Base-by-base conservation (phyloP, 2,329 filamentous ascomycete species). In the Escovopsis sp. region DNA sequence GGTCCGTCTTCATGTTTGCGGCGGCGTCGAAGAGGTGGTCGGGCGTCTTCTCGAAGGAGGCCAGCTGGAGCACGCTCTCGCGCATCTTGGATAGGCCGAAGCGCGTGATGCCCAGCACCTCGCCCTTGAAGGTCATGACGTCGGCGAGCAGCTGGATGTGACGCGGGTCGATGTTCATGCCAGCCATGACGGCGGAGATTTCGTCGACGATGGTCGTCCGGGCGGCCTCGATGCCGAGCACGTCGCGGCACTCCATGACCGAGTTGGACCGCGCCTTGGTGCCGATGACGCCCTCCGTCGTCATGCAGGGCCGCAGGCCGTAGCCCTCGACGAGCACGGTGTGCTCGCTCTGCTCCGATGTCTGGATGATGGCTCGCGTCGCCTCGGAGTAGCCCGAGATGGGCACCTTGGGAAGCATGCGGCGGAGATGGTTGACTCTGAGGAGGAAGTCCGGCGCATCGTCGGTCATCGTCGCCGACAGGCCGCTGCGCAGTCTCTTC, bases 101-200 rank as follows among this genome's bases (percentile, higher is more conserved):
- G 23, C 90, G 79, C 3, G 90, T 98, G 53, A 98, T 98, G 35
- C 90, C 90, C 14, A 94, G 70, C 0, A 98, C 83, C 47, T 96
- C 88, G 34, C 90, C 90, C 63, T 94, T 96, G 69, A 88, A 96
- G 1, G 90, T 96, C 90, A 98, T 98, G 36, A 94, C 87, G 51
- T 98, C 90, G 10, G 90, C 88, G 2, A 98, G 73, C 14, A 98
- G 71, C 55, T 94, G 81, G 86, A 98, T 96, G 62, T 98, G 90
- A 37, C 90, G 82, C 31, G 87, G 88, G 58, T 98, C 90, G 49
- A 98, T 96, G 56, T 75, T 77, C 86, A 98, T 94, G 54, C 79
- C 76, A 26, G 74, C 74, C 87, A 96, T 98, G 52, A 96, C 90
- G 35, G 70, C 68, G 35, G 69, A 71, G 49, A 98, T 96, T 62